Base-by-base conservation (phyloP, 2,329 filamentous ascomycete species). In the Conoideocrella luteorostrata region DNA sequence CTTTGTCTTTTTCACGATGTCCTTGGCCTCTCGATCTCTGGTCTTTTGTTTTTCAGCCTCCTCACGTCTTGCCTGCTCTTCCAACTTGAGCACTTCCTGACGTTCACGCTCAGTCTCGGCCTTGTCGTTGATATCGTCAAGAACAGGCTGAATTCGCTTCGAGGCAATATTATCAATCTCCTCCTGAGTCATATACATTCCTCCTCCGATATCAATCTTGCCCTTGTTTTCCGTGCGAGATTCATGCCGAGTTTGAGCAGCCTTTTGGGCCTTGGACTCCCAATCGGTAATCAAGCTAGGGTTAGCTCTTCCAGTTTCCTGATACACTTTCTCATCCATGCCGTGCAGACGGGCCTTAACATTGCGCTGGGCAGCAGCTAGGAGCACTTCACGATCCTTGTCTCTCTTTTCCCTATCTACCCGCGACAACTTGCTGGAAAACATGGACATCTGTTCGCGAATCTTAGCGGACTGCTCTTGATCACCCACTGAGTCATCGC, bases 91-190 rank as follows among this genome's bases (percentile, higher is more conserved):
- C 46, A 88, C 80, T 48, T 80, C 71, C 47, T 85, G 75, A 47
- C 82, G 75, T 39, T 84, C 86, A 30, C 78, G 73, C 58, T 88
- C 82, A 48, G 74, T 73, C 56, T 89, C 84, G 0, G 86, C 86
- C 57, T 82, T 86, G 41, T 86, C 82, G 42, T 83, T 82, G 49
- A 96, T 93, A 51, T 94, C 86, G 52, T 95, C 84, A 5, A 96
- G 63, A 0, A 93, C 80, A 4, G 90, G 90, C 60, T 91, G 86
- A 13, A 96, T 77, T 52, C 83, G 80, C 36, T 76, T 79, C 11
- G 80, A 76, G 3, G 90, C 90, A 52, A 95, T 86, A 5, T 79
- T 80, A 50, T 96, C 81, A 13, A 96, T 80, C 38, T 89, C 86
- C 5, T 79, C 72, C 53, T 84, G 80, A 29, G 88, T 79, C 70